phyloP scores from a whole-genome alignment of 78 protist genomes.

The Diacronema lutheri region DNA sequence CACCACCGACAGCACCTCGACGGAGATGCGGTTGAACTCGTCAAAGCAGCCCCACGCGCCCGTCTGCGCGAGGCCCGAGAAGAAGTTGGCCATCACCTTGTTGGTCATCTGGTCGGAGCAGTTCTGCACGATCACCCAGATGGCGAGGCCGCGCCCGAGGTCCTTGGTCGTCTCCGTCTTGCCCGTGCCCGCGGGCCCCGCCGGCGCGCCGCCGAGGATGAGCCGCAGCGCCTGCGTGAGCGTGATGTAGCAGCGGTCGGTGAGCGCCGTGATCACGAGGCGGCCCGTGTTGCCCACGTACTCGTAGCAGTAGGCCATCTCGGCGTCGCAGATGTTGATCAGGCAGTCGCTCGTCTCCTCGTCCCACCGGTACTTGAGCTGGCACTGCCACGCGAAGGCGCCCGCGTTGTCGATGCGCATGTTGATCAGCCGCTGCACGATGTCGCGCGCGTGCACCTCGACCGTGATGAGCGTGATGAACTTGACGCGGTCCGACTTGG shows the following conservation, averaged over 20 bases:
- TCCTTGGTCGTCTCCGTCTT: conserved; percentile 90
- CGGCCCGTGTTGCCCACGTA: conserved; percentile 83
- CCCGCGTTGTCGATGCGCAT: conserved; percentile 26
- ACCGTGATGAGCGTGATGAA: conserved; percentile 76
- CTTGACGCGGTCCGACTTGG: conserved; percentile 30
- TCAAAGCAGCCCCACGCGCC: conserved; percentile 90
- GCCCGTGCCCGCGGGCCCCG: conserved; percentile 96
- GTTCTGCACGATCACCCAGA: conserved; percentile 66
- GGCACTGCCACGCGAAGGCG: conserved; percentile 68
- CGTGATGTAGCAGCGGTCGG: conserved; percentile 94
- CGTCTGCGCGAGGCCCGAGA: conserved; percentile 80
- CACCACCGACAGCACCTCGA: conserved; percentile 86
- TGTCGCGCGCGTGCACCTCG: conserved; percentile 86
- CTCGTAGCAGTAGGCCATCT: conserved; percentile 68
- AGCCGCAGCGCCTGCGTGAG: conserved; percentile 82
- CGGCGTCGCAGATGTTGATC: conserved; percentile 65
- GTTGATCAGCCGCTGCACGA: conserved; percentile 56
- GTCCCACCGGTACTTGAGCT: conserved; percentile 60
- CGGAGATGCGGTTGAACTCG: conserved; percentile 75
- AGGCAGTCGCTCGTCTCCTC: conserved; percentile 35
- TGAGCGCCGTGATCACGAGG: conserved; percentile 88
- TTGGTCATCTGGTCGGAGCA: conserved; percentile 84
- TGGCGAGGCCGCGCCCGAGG: conserved; percentile 47
- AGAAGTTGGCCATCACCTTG: conserved; percentile 64
- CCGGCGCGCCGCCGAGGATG: conserved; percentile 88